Percentiles rank a stretch among this genome's conserved stretches.
phyloP scores from a whole-genome alignment of 176 grass and related monocot species.

The Eleusine coracana region DNA sequence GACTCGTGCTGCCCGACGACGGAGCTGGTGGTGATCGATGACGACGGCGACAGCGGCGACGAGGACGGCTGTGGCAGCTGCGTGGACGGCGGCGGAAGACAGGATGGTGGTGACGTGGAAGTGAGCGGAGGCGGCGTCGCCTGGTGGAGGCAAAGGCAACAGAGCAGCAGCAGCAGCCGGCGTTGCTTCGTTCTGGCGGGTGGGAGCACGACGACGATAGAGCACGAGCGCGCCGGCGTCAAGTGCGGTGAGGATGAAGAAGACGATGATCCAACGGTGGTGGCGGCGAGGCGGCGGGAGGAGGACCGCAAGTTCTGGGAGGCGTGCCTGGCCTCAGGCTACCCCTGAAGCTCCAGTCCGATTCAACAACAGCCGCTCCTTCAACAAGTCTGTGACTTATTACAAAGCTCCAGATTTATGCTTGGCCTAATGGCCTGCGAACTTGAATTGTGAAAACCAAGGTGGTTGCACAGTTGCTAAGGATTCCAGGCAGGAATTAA shows the following conservation, averaged over 20 bases:
- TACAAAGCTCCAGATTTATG: background rate
- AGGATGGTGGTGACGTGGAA: background rate
- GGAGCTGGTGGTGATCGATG: conserved; percentile 24
- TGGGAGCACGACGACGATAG: background rate
- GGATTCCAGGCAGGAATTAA: background rate
- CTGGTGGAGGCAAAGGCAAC: conserved; percentile 5
- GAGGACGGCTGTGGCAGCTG: conserved; percentile 45
- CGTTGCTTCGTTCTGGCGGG: background rate
- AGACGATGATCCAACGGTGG: background rate
- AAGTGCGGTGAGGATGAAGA: background rate
- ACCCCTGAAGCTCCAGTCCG: conserved; percentile 26
- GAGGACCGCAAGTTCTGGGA: conserved; percentile 68
- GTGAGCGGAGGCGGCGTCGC: background rate
- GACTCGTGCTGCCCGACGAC: conserved; percentile 37
- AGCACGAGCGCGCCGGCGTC: background rate
- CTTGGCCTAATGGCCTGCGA: background rate
- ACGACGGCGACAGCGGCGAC: conserved; percentile 17
- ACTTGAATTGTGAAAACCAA: background rate
- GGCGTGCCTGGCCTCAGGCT: conserved; percentile 50
- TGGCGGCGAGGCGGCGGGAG: conserved; percentile 45
- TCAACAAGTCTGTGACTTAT: background rate
- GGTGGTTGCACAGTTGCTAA: conserved; percentile 14
- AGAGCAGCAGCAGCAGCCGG: background rate
- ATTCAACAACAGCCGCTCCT: background rate
- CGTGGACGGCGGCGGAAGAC: conserved; percentile 4